Evolutionary conservation across 805 yeast genomes (phyloP), one percentile per base, ranked within the genome.

Genomic region (Starmerella apis): DNA sequence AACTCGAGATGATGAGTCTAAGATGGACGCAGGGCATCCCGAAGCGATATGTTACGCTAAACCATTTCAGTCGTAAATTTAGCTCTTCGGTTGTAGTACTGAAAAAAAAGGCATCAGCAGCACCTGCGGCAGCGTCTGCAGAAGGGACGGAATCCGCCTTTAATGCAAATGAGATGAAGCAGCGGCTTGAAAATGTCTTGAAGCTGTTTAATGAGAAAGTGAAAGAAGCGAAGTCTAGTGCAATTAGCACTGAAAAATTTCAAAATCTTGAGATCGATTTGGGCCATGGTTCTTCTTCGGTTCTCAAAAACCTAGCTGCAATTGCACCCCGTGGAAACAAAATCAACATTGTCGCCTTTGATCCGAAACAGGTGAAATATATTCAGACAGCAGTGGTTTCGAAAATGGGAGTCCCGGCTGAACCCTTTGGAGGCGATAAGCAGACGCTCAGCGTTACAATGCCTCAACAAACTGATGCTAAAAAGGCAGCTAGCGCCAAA

Each of bases 331-430:
- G 67, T 14, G 67, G 65, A 31, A 59, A 57, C 50, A 59, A 58
- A 71, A 79, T 27, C 57, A 70, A 86, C 47, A 66, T 76, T 28
- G 77, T 90, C n/a, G 86, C 95, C 0, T 90, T 82, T 65, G 96
- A 90, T 61, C 94, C 95, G 6, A 73, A 72, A 46, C 75, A 84
- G 56, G 73, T 78, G 35, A 82, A 85, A 58, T 73, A 76, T 53
- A 76, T 90, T 25, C 74, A 83, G 25, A 79, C 86, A 47, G 73
- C 88, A 0, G 79, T 90, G 18, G 64, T 86, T 52, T 81, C 76
- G 1, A 72, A 77, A 9, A 67, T 85, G 62, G 83, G 84, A 60
- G 66, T 90, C 71, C 86, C 81, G 52, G 95, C 97, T 1, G 88
- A 83, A 61, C 72, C 71, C 20, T 88, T 86, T 52, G 77, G 84